Evolutionary conservation across 345 rosid genomes (phyloP), one percentile per base, ranked within the genome.

Genomic region (Citrus maxima): DNA sequence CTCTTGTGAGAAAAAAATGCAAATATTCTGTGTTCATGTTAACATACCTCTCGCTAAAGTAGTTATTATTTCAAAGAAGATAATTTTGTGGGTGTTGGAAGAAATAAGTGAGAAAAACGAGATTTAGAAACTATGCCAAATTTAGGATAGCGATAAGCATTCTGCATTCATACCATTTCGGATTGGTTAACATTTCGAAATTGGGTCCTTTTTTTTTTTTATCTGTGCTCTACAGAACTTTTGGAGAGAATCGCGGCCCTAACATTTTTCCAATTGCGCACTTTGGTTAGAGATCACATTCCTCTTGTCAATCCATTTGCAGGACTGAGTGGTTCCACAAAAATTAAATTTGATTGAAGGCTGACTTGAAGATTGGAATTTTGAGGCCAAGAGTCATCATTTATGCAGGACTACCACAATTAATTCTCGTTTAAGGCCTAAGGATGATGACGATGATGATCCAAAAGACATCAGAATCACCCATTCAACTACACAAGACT

Each of bases 311-410:
- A 10, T 25, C 14, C 4, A 24, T 60, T 6, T 63, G 37, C 4
- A 14, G 90, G 37, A 63, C 21, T 14, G 38, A 63, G 22, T 14
- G 37, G 49, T 30, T 63, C 37, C 38, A 63, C 7, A 0, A 30
- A 13, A 32, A 1, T 5, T 28, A 28, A 14, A 63, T 30, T 63
- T 63, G 37, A 63, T 30, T 63, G 67, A 30, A 32, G 77, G 89
- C 82, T 89, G 91, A 78, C 90, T 90, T 0, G 97, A 87, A 79
- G 82, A 59, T 70, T 92, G 92, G 77, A 81, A 89, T 75, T 82
- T 89, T 79, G 81, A 70, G 21, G 38, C 12, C 2, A 8, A 5
- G 30, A 16, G 30, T 5, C 5, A 30, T 14, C 7, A 28, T 30
- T 16, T 30, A 19, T 6, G 13, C 37, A 6, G 37, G 9, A 30